These are phyloP conservation scores for Tephrocybe rancida DNA, from an alignment of 768 basidiomycete genomes.

Conservation along the genomic window DNA sequence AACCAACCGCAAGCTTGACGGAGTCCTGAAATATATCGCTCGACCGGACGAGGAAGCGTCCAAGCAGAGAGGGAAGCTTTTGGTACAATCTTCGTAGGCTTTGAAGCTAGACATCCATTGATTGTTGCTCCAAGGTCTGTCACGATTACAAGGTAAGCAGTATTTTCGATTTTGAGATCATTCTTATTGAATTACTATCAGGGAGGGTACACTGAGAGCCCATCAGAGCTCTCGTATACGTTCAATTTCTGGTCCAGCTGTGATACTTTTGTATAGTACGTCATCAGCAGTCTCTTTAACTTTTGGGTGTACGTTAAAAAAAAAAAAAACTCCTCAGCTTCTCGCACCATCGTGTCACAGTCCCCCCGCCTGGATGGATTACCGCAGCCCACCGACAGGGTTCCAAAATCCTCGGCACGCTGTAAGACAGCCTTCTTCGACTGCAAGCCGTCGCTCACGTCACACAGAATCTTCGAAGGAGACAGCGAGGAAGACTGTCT, in stretches of 20 bases:
- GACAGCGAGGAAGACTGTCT: constrained; percentile 60
- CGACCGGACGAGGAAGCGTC: constrained; percentile 20
- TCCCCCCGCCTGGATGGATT: constrained; percentile 81
- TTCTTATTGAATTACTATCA: constrained; percentile 29
- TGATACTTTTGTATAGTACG: constrained; percentile 78
- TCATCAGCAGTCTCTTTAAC: constrained; percentile 4
- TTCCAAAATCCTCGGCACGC: constrained; percentile 74
- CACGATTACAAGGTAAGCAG: constrained; percentile 72
- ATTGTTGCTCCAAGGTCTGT: constrained; percentile 50
- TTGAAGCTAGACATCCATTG: not conserved
- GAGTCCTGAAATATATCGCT: constrained; percentile 42
- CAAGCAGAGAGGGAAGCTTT: constrained; percentile 48
- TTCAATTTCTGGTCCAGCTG: constrained; percentile 79
- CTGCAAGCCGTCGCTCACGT: not conserved
- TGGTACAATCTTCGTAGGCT: no score
- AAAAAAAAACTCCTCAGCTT: constrained; percentile 51
- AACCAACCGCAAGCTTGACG: constrained; percentile 31
- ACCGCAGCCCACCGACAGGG: constrained; percentile 81
- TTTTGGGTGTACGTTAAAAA: not conserved
- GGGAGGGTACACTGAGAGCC: constrained; percentile 79
- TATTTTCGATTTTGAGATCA: not conserved
- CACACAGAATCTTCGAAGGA: constrained; percentile 73
- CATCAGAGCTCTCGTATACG: constrained; percentile 66
- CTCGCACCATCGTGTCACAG: constrained; percentile 78
- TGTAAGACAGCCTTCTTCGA: constrained; percentile 46